Base-by-base conservation (phyloP, 257 asterid species). In the Nicotiana attenuata region DNA sequence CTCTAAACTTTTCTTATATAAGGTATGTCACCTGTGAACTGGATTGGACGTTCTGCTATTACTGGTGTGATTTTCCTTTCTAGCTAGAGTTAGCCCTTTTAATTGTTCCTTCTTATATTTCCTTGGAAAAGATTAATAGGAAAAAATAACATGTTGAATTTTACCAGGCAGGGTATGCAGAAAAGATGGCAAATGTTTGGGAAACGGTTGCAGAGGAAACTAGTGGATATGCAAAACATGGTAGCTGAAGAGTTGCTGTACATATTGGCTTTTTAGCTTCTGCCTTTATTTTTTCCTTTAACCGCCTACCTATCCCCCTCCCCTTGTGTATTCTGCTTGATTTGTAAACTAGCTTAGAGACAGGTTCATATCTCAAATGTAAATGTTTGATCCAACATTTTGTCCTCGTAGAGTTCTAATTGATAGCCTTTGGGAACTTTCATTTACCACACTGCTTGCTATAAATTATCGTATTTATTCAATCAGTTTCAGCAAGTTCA, bases 181-280 rank as follows among this genome's bases (percentile, higher is more conserved):
- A 94, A 89, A 93, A 94, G 92, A 93, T 93, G 93, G 97, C 97
- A 10, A 87, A 64, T 16, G 97, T 94, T 68, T 96, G 99, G 98
- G 95, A 89, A 79, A 83, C 90, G 6, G 97, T 96, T 81, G 97
- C 97, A 20, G 91, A 91, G 82, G 97, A 96, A 96, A 92, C 99
- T 61, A 89, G 94, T 77, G 89, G 84, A 85, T 91, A 91, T 78
- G 89, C 24, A 20, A 90, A 85, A 84, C 83, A 66, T 77, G 85
- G 85, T 78, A 60, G 81, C 69, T 82, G 77, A 84, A 79, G 68
- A 57, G 76, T 45, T 61, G 83, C 77, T 89, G 86, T 61, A 89
- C 86, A 81, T 76, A 80, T 65, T 71, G 35, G 71, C 53, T 38
- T 50, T 45, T 78, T 65, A 55, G 78, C 67, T 52, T 80, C 63